These are phyloP conservation scores for Colletotrichum falcatum DNA, from an alignment of 2,329 filamentous ascomycete species.

Conservation along the genomic window DNA sequence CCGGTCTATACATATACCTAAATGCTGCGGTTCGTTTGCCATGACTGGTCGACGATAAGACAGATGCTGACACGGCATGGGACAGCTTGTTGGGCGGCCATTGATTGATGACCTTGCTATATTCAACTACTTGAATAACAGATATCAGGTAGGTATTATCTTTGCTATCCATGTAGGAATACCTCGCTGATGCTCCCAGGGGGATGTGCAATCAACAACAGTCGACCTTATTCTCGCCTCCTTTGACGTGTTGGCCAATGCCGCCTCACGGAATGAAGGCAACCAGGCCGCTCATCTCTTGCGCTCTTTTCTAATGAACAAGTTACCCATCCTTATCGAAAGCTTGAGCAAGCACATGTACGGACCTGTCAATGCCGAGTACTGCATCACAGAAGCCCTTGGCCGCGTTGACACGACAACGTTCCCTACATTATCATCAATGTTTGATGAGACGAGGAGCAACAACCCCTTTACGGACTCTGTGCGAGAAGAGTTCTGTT, in stretches of 20 bases:
- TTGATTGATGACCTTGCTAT: slow-evolving; percentile 84
- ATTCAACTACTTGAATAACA: slow-evolving; percentile 83
- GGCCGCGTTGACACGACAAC: slow-evolving; percentile 85
- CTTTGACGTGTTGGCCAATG: slow-evolving; percentile 91
- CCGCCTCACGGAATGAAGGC: slow-evolving; percentile 75
- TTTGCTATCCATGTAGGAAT: too few species aligned
- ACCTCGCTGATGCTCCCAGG: slow-evolving; percentile 56
- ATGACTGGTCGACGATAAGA: background rate
- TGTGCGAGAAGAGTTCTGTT: slow-evolving; percentile 81
- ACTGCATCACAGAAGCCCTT: slow-evolving; percentile 77
- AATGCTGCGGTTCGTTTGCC: slow-evolving; percentile 77
- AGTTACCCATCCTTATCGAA: slow-evolving; percentile 66
- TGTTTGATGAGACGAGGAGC: slow-evolving; percentile 70
- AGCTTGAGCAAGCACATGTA: slow-evolving; percentile 73
- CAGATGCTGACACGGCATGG: slow-evolving; percentile 44
- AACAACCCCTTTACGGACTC: slow-evolving; percentile 69
- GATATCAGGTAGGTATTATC: slow-evolving; percentile 76
- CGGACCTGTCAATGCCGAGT: slow-evolving; percentile 80
- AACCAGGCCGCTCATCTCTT: slow-evolving; percentile 75
- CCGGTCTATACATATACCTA: slow-evolving; percentile 86
- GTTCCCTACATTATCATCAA: slow-evolving; percentile 70
- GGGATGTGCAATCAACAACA: slow-evolving; percentile 80
- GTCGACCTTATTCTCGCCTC: slow-evolving; percentile 88
- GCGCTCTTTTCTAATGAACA: slow-evolving; percentile 86
- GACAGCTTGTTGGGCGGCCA: slow-evolving; percentile 85